Conservation (phyloP, 2,329 filamentous ascomycete species). For the Botrytis hyacinthi region DNA sequence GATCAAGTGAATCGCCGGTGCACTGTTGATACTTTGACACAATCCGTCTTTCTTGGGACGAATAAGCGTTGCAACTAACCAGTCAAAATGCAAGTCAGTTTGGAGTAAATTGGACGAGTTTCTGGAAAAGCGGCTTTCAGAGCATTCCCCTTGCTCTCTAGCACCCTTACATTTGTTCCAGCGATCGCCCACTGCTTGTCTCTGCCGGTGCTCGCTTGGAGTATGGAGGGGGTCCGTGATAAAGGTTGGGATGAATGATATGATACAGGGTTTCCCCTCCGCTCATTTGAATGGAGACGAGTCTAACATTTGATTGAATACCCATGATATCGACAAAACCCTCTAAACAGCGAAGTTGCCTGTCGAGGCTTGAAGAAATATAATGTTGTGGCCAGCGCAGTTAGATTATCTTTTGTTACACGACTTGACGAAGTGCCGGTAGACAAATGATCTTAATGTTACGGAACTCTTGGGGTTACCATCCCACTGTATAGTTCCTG, state of each 20-base stretch:
- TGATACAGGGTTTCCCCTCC: slow-evolving; percentile 31
- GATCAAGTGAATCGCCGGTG: slow-evolving; percentile 23
- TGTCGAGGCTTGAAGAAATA: slow-evolving; percentile 16
- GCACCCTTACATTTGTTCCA: slow-evolving; percentile 27
- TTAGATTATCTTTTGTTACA: slow-evolving; percentile 20
- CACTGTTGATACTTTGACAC: slow-evolving; percentile 19
- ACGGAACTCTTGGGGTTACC: slow-evolving; percentile 18
- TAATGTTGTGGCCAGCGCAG: slow-evolving; percentile 18
- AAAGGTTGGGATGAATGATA: slow-evolving; percentile 35
- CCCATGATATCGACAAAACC: slow-evolving; percentile 7
- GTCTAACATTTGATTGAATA: slow-evolving; percentile 4
- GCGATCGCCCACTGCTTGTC: slow-evolving; percentile 35
- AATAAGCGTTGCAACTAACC: slow-evolving; percentile 26
- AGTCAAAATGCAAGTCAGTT: slow-evolving; percentile 22
- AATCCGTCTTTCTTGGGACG: slow-evolving; percentile 26
- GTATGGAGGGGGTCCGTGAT: slow-evolving; percentile 35
- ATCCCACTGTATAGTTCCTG: slow-evolving; percentile 17
- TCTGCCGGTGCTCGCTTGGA: slow-evolving; percentile 35
- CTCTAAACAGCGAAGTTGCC: slow-evolving; percentile 20
- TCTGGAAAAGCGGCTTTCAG: slow-evolving; percentile 31
- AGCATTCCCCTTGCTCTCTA: slow-evolving; percentile 20
- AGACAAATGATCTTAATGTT: slow-evolving; percentile 12
- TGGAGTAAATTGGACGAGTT: slow-evolving; percentile 32
- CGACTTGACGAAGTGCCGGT: slow-evolving; percentile 15
- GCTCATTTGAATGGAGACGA: slow-evolving; percentile 21